A percentile compares a stretch with the other conserved stretches of the same genome.
phyloP scores from a whole-genome alignment of 2,329 filamentous ascomycete genomes.

The Cephalotrichum gorgonifer region DNA sequence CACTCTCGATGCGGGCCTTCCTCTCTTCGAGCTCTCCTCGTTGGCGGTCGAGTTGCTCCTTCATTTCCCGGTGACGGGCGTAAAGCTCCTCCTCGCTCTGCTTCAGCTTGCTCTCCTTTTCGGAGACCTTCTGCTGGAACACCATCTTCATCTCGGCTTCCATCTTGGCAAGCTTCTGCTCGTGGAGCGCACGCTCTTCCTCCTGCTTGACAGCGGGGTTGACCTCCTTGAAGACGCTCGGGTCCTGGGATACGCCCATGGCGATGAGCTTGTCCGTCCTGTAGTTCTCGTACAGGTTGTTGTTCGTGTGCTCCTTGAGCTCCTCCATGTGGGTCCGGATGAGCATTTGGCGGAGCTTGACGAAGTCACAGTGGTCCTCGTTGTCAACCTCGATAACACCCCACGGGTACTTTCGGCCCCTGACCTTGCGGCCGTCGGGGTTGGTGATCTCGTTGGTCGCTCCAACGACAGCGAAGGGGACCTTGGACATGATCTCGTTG shows the following conservation, averaged over 20 bases:
- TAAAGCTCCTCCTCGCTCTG: constrained; percentile 99
- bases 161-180: constrained; percentile 99
- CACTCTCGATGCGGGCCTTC: constrained; percentile 91
- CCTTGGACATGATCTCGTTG: constrained; percentile 99
- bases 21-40: constrained; percentile 94
- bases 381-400: constrained; percentile 99
- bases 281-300: constrained; percentile 98
- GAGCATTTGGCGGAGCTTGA: constrained; percentile 99
- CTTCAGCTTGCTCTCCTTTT: constrained; percentile 99
- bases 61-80: constrained; percentile 98
- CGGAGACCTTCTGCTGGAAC: constrained; percentile 98
- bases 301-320: constrained; percentile 99
- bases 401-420: constrained; percentile 95
- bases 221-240: constrained; percentile 99
- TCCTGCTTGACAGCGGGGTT: constrained; percentile 99
- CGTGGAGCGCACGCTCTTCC: constrained; percentile 93
- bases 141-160: constrained; percentile 99
- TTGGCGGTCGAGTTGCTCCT: constrained; percentile 96
- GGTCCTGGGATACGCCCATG: constrained; percentile 98
- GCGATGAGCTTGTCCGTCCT: constrained; percentile 96
- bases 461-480: constrained; percentile 95
- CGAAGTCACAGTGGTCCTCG: constrained; percentile 99
- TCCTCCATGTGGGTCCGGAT: constrained; percentile 99
- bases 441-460: constrained; percentile 90
- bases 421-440: constrained; percentile 87